phyloP scores from a whole-genome alignment of 768 basidiomycete species.

The Myochromella boudieri region DNA sequence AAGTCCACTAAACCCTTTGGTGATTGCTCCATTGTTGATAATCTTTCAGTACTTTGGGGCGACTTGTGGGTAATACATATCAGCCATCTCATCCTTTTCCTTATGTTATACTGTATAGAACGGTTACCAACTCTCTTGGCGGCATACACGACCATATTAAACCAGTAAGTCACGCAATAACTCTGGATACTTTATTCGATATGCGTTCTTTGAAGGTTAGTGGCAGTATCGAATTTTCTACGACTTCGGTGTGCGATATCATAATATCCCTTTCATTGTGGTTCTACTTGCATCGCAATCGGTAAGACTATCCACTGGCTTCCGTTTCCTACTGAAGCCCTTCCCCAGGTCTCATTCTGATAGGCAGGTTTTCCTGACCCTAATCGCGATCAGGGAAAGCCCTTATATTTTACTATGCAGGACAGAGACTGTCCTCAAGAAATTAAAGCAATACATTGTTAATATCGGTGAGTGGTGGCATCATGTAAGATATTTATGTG shows the following conservation, averaged over 20 bases:
- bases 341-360: slow-evolving; percentile 5
- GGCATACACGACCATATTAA: slow-evolving; percentile 10
- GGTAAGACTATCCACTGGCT: neutral
- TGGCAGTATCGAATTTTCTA: slow-evolving; percentile 12
- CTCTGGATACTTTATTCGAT: neutral
- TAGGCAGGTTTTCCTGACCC: neutral
- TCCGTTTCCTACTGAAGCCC: no score
- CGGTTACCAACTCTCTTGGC: neutral
- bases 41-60: slow-evolving; percentile 11
- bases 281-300: slow-evolving; percentile 8
- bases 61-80: neutral
- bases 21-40: no score
- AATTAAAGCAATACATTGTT: slow-evolving; percentile 9
- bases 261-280: slow-evolving; percentile 11
- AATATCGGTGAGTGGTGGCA: slow-evolving; percentile 15
- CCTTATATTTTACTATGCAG: no score
- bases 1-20: no score
- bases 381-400: no score
- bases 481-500: no score
- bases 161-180: neutral
- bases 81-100: neutral
- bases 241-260: slow-evolving; percentile 11
- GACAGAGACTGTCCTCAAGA: slow-evolving; percentile 11
- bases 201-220: neutral
- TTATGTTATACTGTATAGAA: neutral